A percentile compares a stretch with the other conserved stretches of the same genome.
These are phyloP conservation scores for Suillus paluster DNA, from an alignment of 768 basidiomycete genomes.

Conservation along the genomic window DNA sequence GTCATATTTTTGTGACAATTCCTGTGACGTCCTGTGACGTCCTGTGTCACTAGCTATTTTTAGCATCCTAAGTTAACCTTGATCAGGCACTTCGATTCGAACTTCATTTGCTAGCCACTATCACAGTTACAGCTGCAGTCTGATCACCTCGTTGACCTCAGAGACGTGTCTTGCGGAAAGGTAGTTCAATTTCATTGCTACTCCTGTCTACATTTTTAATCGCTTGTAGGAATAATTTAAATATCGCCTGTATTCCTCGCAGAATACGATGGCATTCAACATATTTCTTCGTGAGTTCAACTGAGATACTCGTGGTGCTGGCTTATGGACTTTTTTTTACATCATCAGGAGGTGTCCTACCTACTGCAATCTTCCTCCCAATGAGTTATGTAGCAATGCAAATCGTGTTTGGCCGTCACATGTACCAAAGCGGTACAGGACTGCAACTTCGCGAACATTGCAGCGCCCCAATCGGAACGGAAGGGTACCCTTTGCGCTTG, in stretches of 20 bases:
- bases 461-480: constrained; percentile 14
- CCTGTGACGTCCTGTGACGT: too few relatives aligned
- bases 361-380: constrained; percentile 24
- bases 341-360: constrained; percentile 19
- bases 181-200: not conserved
- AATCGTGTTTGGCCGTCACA: constrained; percentile 18
- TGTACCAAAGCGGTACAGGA: constrained; percentile 17
- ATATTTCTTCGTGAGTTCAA: constrained; percentile 5
- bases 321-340: not conserved
- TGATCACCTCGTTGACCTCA: too few relatives aligned
- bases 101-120: too few relatives aligned
- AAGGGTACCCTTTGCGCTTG: constrained; percentile 38
- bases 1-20: not conserved
- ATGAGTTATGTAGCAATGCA: constrained; percentile 16
- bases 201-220: not conserved
- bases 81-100: too few relatives aligned
- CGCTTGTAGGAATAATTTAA: not conserved
- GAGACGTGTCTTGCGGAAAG: not conserved
- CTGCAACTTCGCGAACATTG: constrained; percentile 39
- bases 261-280: not conserved
- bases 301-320: not conserved
- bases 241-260: not conserved
- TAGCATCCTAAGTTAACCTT: too few relatives aligned
- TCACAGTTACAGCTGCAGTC: too few relatives aligned
- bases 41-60: too few relatives aligned